A percentile compares a stretch with the other conserved stretches of the same genome.
Evolutionary conservation across 2,329 filamentous ascomycete genomes (phyloP).

Genomic region (Scleromitrula shiraiana): DNA sequence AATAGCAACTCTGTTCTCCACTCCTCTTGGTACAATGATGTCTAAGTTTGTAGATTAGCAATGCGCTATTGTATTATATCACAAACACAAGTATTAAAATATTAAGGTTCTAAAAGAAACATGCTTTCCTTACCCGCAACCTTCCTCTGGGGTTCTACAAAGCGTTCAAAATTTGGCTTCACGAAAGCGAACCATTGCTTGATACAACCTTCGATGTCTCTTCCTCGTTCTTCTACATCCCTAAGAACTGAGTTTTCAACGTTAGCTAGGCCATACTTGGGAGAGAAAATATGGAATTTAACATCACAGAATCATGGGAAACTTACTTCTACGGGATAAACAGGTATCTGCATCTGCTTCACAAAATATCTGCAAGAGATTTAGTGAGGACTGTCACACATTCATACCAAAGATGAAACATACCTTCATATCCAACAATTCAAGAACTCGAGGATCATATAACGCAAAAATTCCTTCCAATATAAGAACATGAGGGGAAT

Average conservation of each 20-base stretch:
- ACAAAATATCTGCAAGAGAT: constrained; percentile 65
- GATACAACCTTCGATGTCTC: constrained; percentile 90
- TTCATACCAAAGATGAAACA: constrained; percentile 10
- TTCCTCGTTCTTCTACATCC: constrained; percentile 80
- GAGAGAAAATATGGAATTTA: too few species aligned
- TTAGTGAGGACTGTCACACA: constrained; percentile 2
- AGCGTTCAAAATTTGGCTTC: constrained; percentile 94
- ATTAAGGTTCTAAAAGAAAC: too few species aligned
- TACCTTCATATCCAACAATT: constrained; percentile 85
- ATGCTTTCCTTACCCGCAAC: constrained; percentile 68
- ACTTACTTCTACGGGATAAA: constrained; percentile 73
- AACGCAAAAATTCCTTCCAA: constrained; percentile 94
- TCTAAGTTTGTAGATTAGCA: too few species aligned
- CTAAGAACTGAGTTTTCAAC: constrained; percentile 48
- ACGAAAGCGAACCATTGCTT: constrained; percentile 98
- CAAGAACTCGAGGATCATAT: constrained; percentile 76
- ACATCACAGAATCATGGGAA: background rate
- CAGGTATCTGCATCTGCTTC: constrained; percentile 95
- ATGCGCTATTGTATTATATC: too few species aligned
- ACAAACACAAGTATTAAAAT: too few species aligned
- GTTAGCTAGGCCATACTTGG: constrained; percentile 10
- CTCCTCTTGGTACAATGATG: constrained; percentile 88
- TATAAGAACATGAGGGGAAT: constrained; percentile 92
- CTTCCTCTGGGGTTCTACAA: constrained; percentile 83
- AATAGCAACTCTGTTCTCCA: constrained; percentile 92